Evolutionary conservation across 139 green algal species (phyloP), one percentile per base, ranked within the genome.

Genomic region (Astrephomene gubernaculifera): DNA sequence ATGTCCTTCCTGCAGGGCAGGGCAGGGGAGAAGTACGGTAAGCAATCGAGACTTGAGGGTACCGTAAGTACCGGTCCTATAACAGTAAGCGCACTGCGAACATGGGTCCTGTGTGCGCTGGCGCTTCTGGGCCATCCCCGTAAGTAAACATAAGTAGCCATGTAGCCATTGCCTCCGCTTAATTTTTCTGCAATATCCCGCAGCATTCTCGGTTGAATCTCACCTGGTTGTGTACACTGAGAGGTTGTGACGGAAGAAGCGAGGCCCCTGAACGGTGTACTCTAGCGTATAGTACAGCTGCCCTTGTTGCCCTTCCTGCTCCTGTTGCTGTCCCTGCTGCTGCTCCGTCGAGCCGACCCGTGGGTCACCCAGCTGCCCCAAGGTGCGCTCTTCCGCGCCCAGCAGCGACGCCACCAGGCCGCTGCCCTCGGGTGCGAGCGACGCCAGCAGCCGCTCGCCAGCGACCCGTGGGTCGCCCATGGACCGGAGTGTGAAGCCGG

Each of bases 211-310:
- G n/a, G n/a, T n/a, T n/a, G n/a, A 44, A 31, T 4, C 86, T 57
- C 61, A 89, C 76, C 80, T 90, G 6, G 86, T 68, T 5, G 92
- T 91, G 67, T 93, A 95, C 2, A 96, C 94, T 0, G 92, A 91
- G 4, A 98, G 53, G 87, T 98, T 98, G 88, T 98, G 96, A 0
- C 96, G 85, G 61, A 87, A 96, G 69, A 95, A 98, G 2, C 41
- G 74, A 0, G 90, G 84, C 0, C 72, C 73, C 24, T 87, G 72
- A 1, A 98, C 89, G 2, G 90, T 98, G 85, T 96, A 98, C 86
- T 98, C 95, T 49, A 95, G 44, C 9, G 68, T 92, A 73, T 96
- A 98, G 81, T 97, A 97, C 31, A 94, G 64, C 22, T 90, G 73
- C 14, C 86, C 89, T 1, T 78, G 64, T 19, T 90, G 73, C 14